Percentiles rank a stretch among this genome's conserved stretches.
Evolutionary conservation across 2,329 filamentous ascomycete species (phyloP).

Genomic region (Colletotrichum tanaceti): DNA sequence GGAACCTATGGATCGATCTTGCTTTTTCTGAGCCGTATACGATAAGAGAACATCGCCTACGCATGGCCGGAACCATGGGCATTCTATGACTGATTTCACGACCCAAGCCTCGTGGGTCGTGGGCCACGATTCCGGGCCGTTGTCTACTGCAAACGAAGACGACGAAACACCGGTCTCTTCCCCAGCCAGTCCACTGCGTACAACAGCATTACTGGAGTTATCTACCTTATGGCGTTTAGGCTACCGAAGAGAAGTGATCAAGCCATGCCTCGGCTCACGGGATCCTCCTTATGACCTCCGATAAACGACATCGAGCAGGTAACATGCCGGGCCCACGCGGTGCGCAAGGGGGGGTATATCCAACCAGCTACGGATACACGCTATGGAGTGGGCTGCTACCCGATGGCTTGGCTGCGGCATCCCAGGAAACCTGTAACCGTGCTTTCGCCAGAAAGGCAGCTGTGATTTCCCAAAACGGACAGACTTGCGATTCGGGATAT

Average conservation of each 20-base stretch:
- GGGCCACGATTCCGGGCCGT: constrained; percentile 1
- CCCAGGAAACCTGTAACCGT: constrained; percentile 28
- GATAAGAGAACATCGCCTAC: not conserved
- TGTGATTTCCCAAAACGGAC: constrained; percentile 39
- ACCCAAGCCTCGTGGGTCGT: constrained; percentile 13
- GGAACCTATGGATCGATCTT: too few species aligned
- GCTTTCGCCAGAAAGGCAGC: constrained; percentile 23
- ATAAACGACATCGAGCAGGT: constrained; percentile 30
- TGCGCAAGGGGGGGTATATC: constrained; percentile 5
- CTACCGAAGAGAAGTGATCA: constrained; percentile 23
- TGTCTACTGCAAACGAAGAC: constrained; percentile 2
- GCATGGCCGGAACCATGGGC: constrained; percentile 7
- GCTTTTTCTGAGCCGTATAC: not conserved
- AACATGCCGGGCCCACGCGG: not conserved
- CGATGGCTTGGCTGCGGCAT: constrained; percentile 29
- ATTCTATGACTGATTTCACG: not conserved
- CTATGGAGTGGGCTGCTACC: constrained; percentile 7
- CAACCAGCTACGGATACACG: not conserved
- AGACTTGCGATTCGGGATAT: constrained; percentile 37
- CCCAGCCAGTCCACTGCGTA: not conserved
- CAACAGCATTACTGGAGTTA: not conserved
- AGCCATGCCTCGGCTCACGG: constrained; percentile 15
- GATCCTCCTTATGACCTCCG: constrained; percentile 11
- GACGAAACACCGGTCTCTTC: constrained; percentile 19
- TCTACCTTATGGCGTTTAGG: constrained; percentile 18